These are phyloP conservation scores for Limonium bicolor DNA, from an alignment of 148 eudicot genomes.

Conservation along the genomic window DNA sequence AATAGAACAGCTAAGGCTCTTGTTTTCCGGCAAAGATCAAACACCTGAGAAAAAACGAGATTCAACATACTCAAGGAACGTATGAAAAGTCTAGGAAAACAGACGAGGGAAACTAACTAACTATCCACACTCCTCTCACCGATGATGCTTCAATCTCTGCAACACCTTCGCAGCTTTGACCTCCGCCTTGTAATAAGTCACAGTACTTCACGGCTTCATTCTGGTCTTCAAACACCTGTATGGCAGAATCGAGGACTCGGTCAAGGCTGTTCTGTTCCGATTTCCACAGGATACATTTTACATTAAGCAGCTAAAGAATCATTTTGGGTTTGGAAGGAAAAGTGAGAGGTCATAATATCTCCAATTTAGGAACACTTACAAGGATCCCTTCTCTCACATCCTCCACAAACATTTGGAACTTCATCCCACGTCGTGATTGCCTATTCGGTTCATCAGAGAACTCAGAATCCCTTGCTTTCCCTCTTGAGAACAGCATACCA, in stretches of 20 bases:
- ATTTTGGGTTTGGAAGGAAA: too few species aligned
- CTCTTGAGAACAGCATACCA: slow-evolving; percentile 69
- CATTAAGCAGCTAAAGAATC: too few species aligned
- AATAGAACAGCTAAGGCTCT: slow-evolving; percentile 92
- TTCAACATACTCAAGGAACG: background rate
- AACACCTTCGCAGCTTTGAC: slow-evolving; percentile 92
- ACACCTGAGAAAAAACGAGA: slow-evolving; percentile 37
- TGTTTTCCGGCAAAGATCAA: slow-evolving; percentile 63
- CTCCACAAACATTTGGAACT: slow-evolving; percentile 93
- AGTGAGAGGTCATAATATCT: background rate
- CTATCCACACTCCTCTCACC: slow-evolving; percentile 36
- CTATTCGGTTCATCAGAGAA: slow-evolving; percentile 37
- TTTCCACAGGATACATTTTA: too few species aligned
- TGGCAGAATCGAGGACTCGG: too few species aligned
- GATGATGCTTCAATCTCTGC: slow-evolving; percentile 95
- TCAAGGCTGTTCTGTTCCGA: too few species aligned
- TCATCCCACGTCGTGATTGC: slow-evolving; percentile 31
- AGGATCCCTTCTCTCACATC: slow-evolving; percentile 90
- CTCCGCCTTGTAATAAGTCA: slow-evolving; percentile 73
- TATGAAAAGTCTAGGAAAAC: too few species aligned
- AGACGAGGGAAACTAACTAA: too few species aligned
- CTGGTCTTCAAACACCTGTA: slow-evolving; percentile 94
- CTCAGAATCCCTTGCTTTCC: slow-evolving; percentile 28
- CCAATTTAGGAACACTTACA: slow-evolving; percentile 28
- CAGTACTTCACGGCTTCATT: slow-evolving; percentile 85